phyloP scores from a whole-genome alignment of 169 alveolate species.

The Theileria orientalis region DNA sequence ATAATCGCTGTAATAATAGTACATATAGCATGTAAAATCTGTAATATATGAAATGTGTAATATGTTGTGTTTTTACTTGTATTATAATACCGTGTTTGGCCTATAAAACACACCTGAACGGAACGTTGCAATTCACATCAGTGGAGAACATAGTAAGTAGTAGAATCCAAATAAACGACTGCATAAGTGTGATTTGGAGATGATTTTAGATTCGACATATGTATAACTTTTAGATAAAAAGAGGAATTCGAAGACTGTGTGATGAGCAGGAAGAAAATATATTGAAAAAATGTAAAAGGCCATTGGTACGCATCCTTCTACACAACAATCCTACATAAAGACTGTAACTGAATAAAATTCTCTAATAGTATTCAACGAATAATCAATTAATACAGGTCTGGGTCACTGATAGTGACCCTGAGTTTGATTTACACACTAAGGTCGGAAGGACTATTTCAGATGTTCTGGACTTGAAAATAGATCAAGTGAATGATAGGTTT shows the following conservation, averaged over 20 bases:
- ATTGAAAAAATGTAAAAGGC: slow-evolving; percentile 19
- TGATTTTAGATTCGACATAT: too few species aligned
- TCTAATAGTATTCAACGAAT: neutral
- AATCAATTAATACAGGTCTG: neutral
- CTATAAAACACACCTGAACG: neutral
- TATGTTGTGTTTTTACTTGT: neutral
- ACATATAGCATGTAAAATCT: too few species aligned
- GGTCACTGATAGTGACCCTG: slow-evolving; percentile 21
- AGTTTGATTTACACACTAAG: slow-evolving; percentile 45
- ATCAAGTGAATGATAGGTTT: slow-evolving; percentile 2
- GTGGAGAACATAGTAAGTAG: neutral
- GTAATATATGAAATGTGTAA: slow-evolving; percentile 4
- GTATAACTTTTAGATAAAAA: slow-evolving; percentile 28
- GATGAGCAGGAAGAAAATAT: slow-evolving; percentile 26
- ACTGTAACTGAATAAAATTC: neutral
- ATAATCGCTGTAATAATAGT: too few species aligned
- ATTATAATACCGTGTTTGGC: too few species aligned
- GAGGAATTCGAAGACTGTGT: slow-evolving; percentile 41
- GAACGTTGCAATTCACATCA: neutral
- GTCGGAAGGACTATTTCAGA: slow-evolving; percentile 25
- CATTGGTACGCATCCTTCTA: slow-evolving; percentile 29
- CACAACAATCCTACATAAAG: neutral
- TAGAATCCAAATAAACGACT: too few species aligned
- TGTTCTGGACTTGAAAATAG: slow-evolving; percentile 11
- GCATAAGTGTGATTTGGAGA: too few species aligned